These are phyloP conservation scores for Fomitopsis pinicola DNA, from an alignment of 1,284 basidiomycete genomes.

Conservation along the genomic window DNA sequence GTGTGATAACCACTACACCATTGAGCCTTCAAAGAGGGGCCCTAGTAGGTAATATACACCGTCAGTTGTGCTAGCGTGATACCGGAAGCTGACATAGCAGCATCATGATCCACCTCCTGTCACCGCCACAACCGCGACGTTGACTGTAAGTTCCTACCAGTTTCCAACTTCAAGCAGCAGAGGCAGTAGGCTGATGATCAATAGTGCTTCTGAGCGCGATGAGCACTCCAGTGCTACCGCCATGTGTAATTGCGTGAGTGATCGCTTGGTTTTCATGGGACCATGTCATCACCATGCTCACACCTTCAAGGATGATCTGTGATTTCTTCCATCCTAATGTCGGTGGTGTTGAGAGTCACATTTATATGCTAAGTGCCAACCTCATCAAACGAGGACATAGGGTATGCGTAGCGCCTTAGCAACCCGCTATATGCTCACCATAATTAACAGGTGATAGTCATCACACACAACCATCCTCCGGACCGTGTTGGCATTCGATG, in stretches of 20 bases:
- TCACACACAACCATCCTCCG: constrained; percentile 89
- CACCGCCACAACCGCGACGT: no score
- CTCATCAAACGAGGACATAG: constrained; percentile 86
- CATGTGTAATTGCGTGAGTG: neutral
- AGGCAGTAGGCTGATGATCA: no score
- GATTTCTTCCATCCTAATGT: constrained; percentile 97
- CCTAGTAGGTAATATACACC: no score
- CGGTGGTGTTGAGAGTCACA: constrained; percentile 96
- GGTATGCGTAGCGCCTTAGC: constrained; percentile 34
- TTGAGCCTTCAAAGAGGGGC: neutral
- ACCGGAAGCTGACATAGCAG: no score
- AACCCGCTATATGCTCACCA: neutral
- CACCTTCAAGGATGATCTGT: constrained; percentile 74
- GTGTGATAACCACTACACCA: constrained; percentile 3
- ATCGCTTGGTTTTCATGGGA: neutral
- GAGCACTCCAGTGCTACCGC: neutral
- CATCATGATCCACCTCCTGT: no score
- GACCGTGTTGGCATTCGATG: constrained; percentile 87
- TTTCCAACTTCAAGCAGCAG: no score
- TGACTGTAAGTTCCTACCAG: no score
- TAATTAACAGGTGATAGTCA: constrained; percentile 75
- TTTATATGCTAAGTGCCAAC: constrained; percentile 88
- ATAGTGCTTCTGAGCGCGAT: neutral
- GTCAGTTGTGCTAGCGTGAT: no score
- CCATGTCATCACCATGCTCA: neutral